Evolutionary conservation across 352 stramenopile species (phyloP).

Genomic region (Phytophthora quininea): DNA sequence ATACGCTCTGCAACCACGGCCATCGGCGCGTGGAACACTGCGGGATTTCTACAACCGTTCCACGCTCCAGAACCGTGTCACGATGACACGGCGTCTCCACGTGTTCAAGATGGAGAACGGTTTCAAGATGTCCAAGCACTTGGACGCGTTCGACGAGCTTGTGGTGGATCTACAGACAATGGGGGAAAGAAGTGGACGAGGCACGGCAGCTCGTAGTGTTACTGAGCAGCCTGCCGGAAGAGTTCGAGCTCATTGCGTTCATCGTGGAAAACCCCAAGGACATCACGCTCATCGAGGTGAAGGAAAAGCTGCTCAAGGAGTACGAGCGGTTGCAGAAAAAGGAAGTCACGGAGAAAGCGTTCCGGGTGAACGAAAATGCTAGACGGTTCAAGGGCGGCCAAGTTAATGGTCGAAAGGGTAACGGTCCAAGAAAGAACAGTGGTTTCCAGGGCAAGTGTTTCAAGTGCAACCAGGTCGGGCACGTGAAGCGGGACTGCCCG

Average conservation of each 20-base stretch:
- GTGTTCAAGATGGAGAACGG: constrained; percentile 28
- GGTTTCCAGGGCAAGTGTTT: constrained; percentile 26
- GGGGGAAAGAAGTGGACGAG: constrained; percentile 18
- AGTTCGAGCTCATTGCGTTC: constrained; percentile 17
- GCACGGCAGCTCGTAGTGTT: constrained; percentile 25
- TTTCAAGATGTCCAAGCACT: constrained; percentile 10
- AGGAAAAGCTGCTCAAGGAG: constrained; percentile 37
- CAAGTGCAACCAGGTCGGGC: constrained; percentile 9
- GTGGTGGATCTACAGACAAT: constrained; percentile 18
- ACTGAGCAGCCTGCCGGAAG: constrained; percentile 20
- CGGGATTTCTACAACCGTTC: neutral
- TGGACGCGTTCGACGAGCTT: constrained; percentile 26
- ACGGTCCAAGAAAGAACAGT: constrained; percentile 8
- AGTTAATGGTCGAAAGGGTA: constrained; percentile 9
- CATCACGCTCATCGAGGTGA: constrained; percentile 25
- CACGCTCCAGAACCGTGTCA: constrained; percentile 14
- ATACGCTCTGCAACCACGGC: neutral
- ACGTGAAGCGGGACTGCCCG: constrained; percentile 17
- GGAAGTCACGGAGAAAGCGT: neutral
- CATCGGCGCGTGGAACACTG: neutral
- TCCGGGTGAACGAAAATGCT: constrained; percentile 6
- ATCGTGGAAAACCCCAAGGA: constrained; percentile 24
- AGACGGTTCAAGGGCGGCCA: constrained; percentile 4
- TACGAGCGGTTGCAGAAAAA: constrained; percentile 25
- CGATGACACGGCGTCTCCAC: constrained; percentile 16